Evolutionary conservation across 2,329 filamentous ascomycete species (phyloP).

Genomic region (Leptographium galeiforme): DNA sequence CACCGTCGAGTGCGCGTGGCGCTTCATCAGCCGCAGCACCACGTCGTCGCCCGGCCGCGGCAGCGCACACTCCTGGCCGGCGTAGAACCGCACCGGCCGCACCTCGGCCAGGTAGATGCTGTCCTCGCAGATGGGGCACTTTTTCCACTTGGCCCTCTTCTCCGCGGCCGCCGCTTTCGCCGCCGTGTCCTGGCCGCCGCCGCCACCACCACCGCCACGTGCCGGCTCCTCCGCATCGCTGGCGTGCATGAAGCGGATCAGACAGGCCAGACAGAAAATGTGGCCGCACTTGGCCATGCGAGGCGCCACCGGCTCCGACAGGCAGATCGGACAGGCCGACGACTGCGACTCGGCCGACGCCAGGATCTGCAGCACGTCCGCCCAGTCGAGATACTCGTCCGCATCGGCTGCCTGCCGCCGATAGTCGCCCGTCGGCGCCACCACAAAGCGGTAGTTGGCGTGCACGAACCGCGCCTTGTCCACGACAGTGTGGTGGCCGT

Average conservation of each 20-base stretch:
- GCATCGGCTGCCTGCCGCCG: constrained; percentile 69
- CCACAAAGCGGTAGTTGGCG: constrained; percentile 94
- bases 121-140: constrained; percentile 93
- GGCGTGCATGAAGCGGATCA: constrained; percentile 92
- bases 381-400: constrained; percentile 84
- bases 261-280: constrained; percentile 87
- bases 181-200: background rate
- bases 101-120: constrained; percentile 85
- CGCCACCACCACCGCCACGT: background rate
- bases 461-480: constrained; percentile 89
- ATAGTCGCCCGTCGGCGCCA: constrained; percentile 71
- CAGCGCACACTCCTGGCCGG: constrained; percentile 69
- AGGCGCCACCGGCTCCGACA: constrained; percentile 83
- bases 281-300: constrained; percentile 96
- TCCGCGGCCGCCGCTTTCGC: background rate
- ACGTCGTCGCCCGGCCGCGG: constrained; percentile 81
- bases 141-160: constrained; percentile 59
- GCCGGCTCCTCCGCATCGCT: constrained; percentile 52
- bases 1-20: constrained; percentile 67
- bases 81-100: constrained; percentile 79
- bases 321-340: constrained; percentile 84
- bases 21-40: constrained; percentile 72
- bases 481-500: constrained; percentile 72
- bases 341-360: constrained; percentile 81
- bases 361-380: constrained; percentile 77